Evolutionary conservation across 768 basidiomycete genomes (phyloP), one percentile per base, ranked within the genome.

Genomic region (Psilocybe cubensis): DNA sequence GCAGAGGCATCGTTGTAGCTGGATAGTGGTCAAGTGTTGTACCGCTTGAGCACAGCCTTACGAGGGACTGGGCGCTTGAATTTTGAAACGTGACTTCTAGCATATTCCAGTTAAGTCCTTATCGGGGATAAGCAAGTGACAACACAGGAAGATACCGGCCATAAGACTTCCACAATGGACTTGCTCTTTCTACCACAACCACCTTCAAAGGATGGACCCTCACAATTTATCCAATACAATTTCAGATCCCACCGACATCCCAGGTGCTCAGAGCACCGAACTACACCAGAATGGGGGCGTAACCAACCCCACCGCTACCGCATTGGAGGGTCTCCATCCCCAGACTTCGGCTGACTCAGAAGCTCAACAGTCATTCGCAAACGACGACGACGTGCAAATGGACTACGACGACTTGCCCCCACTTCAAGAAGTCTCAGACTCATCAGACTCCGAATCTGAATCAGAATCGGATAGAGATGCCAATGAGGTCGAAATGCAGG

Each of bases 331-430:
- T 10, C 27, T 29, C 28, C 47, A 42, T 18, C 31, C 41, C 40
- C 53, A 41, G 20, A 35, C 54, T 52, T 55, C 54, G 23, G 54
- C 63, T 52, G 59, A 56, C 25, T 56, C 50, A 51, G 54, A 58
- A 54, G 45, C 53, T 24, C 57, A 54, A 42, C 52, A 57, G 24
- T 47, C 42, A 18, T 40, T 38, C 35, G 35, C 18, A 28, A 49
- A 44, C 9, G 46, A 52, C 47, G 41, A 33, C 29, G 67, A 64
- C 52, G 48, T 61, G 11, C 52, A 44, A n/a, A 63, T 68, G 67
- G 55, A 73, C 35, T 71, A 73, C 25, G 74, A 73, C 51, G 74
- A 71, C 11, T 75, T 82, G 74, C 81, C 81, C 10, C 73, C 69
- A 0, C 68, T 81, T 20, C 73, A 72, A 51, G 69, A 75, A 4